Base-by-base conservation (phyloP, 805 yeast species). In the Candida andamanensis region DNA sequence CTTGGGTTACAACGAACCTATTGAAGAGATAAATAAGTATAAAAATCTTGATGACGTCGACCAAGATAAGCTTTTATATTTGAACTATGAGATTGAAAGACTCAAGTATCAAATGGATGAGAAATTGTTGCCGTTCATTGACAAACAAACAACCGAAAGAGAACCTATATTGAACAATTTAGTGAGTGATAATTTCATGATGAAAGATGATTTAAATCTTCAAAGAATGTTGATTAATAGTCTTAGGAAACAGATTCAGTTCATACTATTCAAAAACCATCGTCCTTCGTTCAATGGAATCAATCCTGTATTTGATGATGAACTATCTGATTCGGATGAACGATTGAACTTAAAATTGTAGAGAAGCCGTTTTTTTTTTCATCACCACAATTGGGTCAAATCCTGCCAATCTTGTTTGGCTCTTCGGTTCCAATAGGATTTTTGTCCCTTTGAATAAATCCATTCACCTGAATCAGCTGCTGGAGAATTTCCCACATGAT, bases 371-470 rank as follows among this genome's bases (percentile, higher is more conserved):
- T 11, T 8, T 8, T 19, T 8, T 19, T 19, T 11, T 19, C 8
- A 19, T 19, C 44, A 80, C 90, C 89, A 82, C 24, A 82, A 54
- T 17, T 69, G 58, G 4, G 63, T 44, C 10, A 77, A 50, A 16
- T 63, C 79, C 12, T 57, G 53, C 92, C 92, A 83, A 43, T 80
- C 74, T 4, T 63, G 63, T 6, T 56, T 58, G 45, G 68, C 72
- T 48, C 97, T 76, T 47, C 85, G 73, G 40, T 73, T 76, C 97
- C 97, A 87, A 52, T 87, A 87, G 47, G 80, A 67, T 26, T 63
- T 58, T 1, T 64, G 65, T 1, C 95, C 95, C 17, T 52, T 61
- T 24, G 69, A 70, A 33, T 67, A 64, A 14, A 62, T 65, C 78
- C 84, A 85, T 30, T 67, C 67, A 5, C 69, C 64, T 4, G 60